phyloP scores from a whole-genome alignment of 2,329 filamentous ascomycete species.

The Colletotrichum sp. region DNA sequence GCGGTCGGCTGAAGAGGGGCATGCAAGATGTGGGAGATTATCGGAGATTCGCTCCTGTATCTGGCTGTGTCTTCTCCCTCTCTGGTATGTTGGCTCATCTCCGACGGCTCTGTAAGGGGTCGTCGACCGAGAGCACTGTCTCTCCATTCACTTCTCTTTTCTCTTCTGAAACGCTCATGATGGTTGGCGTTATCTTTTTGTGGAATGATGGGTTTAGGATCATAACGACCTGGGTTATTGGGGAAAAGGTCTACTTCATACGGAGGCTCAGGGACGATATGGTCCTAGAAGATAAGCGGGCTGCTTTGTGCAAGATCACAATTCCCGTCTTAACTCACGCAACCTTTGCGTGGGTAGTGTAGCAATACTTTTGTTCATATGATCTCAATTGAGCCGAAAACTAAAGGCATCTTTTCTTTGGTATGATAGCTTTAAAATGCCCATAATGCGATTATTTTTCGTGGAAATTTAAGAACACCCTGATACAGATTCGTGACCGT shows the following conservation, averaged over 20 bases:
- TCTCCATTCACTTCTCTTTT: background rate
- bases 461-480: background rate
- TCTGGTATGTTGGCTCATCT: background rate
- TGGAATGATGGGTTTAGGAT: background rate
- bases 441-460: background rate
- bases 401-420: background rate
- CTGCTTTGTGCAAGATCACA: background rate
- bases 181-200: background rate
- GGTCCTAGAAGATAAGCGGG: background rate
- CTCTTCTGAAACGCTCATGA: background rate
- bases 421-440: background rate
- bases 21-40: background rate
- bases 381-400: background rate
- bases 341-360: background rate
- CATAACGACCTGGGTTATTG: background rate
- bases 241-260: background rate
- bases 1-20: background rate
- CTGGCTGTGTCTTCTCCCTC: background rate
- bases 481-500: rapidly evolving
- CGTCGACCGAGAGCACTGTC: background rate
- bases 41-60: background rate
- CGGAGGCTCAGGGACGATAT: background rate
- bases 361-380: constrained; percentile 1
- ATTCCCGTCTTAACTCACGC: background rate
- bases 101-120: background rate